phyloP scores from a whole-genome alignment of 2,329 filamentous ascomycete genomes.

The Phoma sp. region DNA sequence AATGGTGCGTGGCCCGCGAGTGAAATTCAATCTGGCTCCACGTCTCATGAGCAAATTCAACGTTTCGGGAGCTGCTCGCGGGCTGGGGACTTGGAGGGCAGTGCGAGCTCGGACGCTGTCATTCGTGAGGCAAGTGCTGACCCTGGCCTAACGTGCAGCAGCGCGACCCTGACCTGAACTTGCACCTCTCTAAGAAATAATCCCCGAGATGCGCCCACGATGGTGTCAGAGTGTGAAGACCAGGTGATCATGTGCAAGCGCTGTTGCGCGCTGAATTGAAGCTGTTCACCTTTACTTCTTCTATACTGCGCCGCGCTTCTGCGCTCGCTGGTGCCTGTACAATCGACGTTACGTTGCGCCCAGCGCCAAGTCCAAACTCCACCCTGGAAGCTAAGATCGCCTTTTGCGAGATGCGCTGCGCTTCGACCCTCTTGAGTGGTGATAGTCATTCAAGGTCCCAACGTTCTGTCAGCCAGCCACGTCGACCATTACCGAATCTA shows the following conservation, averaged over 20 bases:
- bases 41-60: conserved; percentile 12
- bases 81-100: conserved; percentile 15
- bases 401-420: conserved; percentile 6
- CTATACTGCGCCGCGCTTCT: not conserved
- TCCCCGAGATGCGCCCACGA: conserved; percentile 1
- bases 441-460: conserved; percentile 10
- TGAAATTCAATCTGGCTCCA: conserved; percentile 7
- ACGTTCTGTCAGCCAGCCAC: conserved; percentile 2
- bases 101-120: conserved; percentile 17
- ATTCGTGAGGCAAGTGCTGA: conserved; percentile 25
- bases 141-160: conserved; percentile 5
- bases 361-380: conserved; percentile 15
- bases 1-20: not conserved
- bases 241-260: too few species aligned
- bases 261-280: too few species aligned
- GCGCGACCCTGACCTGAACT: conserved; percentile 7
- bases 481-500: too few species aligned
- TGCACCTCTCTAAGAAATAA: not conserved
- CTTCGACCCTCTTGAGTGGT: not conserved
- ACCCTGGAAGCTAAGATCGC: conserved; percentile 16
- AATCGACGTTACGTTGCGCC: conserved; percentile 15
- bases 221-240: not conserved
- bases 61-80: conserved; percentile 19
- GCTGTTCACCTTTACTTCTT: not conserved
- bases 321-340: conserved; percentile 4